Evolutionary conservation across 345 rosid species (phyloP).

Genomic region (Zanthoxylum bungeanum): DNA sequence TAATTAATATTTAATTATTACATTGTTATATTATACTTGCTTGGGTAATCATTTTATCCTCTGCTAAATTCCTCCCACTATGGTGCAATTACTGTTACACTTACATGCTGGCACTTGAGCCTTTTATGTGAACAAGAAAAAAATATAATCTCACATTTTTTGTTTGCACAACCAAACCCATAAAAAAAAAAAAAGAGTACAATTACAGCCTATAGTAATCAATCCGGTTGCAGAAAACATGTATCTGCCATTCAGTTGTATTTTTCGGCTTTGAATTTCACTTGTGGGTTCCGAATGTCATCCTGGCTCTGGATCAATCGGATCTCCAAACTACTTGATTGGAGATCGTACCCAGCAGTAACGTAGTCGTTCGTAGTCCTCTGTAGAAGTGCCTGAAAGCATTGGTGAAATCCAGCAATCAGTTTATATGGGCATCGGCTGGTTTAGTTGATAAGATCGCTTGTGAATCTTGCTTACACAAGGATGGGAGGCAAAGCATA

Average conservation of each 20-base stretch:
- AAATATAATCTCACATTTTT: background rate
- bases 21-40: too few relatives aligned
- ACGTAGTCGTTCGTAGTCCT: slow-evolving; percentile 72
- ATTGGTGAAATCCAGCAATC: slow-evolving; percentile 5
- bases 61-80: background rate
- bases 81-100: background rate
- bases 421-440: background rate
- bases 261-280: slow-evolving; percentile 52
- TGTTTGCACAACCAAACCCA: background rate
- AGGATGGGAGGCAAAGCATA: background rate
- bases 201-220: background rate
- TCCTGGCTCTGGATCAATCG: slow-evolving; percentile 93
- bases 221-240: background rate
- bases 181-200: background rate
- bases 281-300: slow-evolving; percentile 70
- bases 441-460: background rate
- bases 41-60: too few relatives aligned
- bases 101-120: background rate
- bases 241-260: slow-evolving; percentile 22
- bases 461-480: background rate
- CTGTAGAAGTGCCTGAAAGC: slow-evolving; percentile 65
- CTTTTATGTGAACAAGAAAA: background rate
- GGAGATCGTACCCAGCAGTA: slow-evolving; percentile 52
- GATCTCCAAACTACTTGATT: slow-evolving; percentile 88
- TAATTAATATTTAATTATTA: too few relatives aligned